Conservation (phyloP, 306 rosid genomes). For the Lathyrus oleraceus region DNA sequence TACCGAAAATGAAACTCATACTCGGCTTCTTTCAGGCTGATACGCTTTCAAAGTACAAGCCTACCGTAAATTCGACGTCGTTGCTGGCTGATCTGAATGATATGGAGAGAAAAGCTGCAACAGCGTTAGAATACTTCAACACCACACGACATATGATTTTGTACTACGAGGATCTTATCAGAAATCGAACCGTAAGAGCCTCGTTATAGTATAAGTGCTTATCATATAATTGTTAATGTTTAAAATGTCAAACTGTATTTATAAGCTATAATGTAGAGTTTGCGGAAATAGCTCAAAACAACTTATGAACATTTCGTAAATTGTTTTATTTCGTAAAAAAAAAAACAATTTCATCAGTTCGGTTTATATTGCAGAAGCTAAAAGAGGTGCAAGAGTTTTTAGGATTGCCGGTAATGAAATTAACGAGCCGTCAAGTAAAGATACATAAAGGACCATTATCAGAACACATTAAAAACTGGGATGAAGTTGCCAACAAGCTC, state of each 20-base stretch:
- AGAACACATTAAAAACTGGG: conserved; percentile 72
- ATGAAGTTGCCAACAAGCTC: conserved; percentile 63
- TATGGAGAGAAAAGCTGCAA: conserved; percentile 60
- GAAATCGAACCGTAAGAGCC: conserved; percentile 61
- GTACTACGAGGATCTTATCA: conserved; percentile 79
- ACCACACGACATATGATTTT: conserved; percentile 71
- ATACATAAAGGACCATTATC: conserved; percentile 71
- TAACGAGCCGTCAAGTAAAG: conserved; percentile 81
- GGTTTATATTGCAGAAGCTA: conserved; percentile 57
- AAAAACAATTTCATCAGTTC: not conserved
- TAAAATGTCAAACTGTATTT: not conserved
- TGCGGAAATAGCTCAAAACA: not conserved
- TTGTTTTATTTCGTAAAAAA: not conserved
- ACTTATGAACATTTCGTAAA: not conserved
- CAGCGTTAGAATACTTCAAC: conserved; percentile 64
- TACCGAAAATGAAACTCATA: conserved; percentile 28
- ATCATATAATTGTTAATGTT: not conserved
- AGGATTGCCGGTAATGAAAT: conserved; percentile 59
- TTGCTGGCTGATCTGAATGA: conserved; percentile 64
- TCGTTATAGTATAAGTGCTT: not conserved
- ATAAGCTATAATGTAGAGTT: not conserved
- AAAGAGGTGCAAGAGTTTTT: conserved; percentile 71
- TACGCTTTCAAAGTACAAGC: conserved; percentile 75
- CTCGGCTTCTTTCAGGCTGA: conserved; percentile 59
- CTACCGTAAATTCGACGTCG: conserved; percentile 57